Percentiles rank a stretch among this genome's conserved stretches.
phyloP scores from a whole-genome alignment of 1,139 yeast species.

The Pichia sp. region DNA sequence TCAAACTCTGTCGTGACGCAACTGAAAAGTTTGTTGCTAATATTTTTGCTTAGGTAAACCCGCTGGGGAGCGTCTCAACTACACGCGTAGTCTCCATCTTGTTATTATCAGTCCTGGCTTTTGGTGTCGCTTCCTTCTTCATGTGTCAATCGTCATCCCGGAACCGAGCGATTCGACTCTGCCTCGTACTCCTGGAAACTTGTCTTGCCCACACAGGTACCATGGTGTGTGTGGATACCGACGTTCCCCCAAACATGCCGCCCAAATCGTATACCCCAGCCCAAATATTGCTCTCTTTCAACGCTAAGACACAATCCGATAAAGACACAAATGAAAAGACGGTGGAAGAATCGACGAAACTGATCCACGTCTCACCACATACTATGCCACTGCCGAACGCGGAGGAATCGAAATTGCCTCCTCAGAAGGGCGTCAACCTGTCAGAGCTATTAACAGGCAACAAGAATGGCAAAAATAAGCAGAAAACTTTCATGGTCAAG shows the following conservation, averaged over 20 bases:
- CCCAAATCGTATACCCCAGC: constrained; percentile 5
- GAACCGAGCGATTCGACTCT: too few species aligned
- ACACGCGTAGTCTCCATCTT: too few species aligned
- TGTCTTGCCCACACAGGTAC: neutral
- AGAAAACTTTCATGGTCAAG: constrained; percentile 2
- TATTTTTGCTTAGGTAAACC: too few species aligned
- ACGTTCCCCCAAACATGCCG: neutral
- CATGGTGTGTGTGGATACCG: neutral
- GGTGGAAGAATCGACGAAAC: too few species aligned
- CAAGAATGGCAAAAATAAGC: neutral
- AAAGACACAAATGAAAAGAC: neutral
- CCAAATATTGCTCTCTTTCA: neutral
- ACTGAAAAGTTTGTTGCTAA: neutral
- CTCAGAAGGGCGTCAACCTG: neutral
- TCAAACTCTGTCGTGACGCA: neutral
- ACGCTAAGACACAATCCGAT: neutral
- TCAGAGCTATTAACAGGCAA: constrained; percentile 9
- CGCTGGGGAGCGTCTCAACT: too few species aligned
- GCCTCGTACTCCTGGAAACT: too few species aligned
- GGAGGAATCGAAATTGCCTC: neutral
- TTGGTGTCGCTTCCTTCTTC: too few species aligned
- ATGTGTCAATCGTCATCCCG: too few species aligned
- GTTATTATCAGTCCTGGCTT: too few species aligned
- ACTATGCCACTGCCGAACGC: too few species aligned
- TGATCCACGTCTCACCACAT: too few species aligned